Percentiles rank a stretch among this genome's conserved stretches.
Conservation (phyloP, 1,284 basidiomycete species). For the Singerocomus inundabilis region DNA sequence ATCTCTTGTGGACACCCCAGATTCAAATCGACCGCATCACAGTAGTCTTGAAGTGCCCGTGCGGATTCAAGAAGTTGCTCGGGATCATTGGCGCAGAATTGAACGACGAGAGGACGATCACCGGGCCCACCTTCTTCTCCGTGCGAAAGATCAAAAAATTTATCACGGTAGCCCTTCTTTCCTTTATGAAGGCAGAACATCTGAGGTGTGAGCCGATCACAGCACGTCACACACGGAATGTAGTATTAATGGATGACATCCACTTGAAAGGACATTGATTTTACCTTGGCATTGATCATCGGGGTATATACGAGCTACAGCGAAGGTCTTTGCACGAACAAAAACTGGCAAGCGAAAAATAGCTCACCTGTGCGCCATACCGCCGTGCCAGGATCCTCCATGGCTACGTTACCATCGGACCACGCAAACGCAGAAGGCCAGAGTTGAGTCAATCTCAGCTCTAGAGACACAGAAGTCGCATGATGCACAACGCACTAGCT, state of each 20-base stretch:
- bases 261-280: neutral
- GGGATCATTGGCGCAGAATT: conserved; percentile 93
- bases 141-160: conserved; percentile 66
- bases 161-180: conserved; percentile 54
- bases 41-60: conserved; percentile 67
- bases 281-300: conserved; percentile 93
- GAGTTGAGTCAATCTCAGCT: neutral
- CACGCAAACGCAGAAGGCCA: conserved; percentile 1
- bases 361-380: conserved; percentile 74
- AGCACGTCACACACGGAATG: neutral
- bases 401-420: conserved; percentile 50
- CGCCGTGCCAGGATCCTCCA: conserved; percentile 89
- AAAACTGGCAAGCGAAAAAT: neutral
- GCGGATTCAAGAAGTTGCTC: conserved; percentile 77
- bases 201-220: conserved; percentile 28
- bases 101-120: conserved; percentile 88
- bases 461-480: neutral
- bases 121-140: conserved; percentile 62
- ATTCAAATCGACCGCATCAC: conserved; percentile 94
- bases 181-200: conserved; percentile 61
- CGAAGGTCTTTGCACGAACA: neutral
- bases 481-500: conserved; percentile 65
- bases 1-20: conserved; percentile 97
- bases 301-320: conserved; percentile 85
- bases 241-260: neutral